Evolutionary conservation across 805 yeast species (phyloP), one percentile per base, ranked within the genome.

Genomic region (Pichia paraexigua): DNA sequence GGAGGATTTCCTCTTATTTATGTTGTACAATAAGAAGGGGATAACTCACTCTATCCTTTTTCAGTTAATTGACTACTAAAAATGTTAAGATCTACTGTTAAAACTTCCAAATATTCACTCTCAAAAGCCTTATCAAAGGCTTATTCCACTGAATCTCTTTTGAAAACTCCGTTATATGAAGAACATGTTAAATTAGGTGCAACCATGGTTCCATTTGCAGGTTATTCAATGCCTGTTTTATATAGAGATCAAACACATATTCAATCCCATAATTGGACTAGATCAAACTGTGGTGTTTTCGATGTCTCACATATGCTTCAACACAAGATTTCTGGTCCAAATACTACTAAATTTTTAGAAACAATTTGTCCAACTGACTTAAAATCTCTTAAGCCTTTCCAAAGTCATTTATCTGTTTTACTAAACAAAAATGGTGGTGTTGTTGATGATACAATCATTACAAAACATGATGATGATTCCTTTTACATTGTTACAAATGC

Each of bases 261-360:
- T 41, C 95, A 90, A 55, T 90, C 97, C 1, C 99, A 94, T 71
- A 78, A 85, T 49, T 94, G 98, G 98, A 95, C 92, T 0, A 80
- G 99, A 66, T 63, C 72, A 21, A 79, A 87, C 55, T 90, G 91
- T 39, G 99, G 99, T 8, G 72, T 94, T 47, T 94, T 94, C 62
- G 99, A 94, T 66, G 99, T 94, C 48, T 87, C 96, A 50, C 99
- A 94, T 69, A 94, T 94, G 99, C 77, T 92, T 47, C 99, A 94
- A 72, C 97, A 95, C 67, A 77, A 73, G 43, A 67, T 94, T 53
- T 64, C 68, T 2, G 99, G 99, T 17, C 69, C 77, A 1, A 85
- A 79, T 41, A 79, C 95, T 1, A 71, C 80, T 7, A 72, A 72
- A 5, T 81, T 92, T 51, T 73, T 94, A 56, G 85, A 94, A 65